Conservation (phyloP, 208 protist species). For the Phytomonas francai region DNA sequence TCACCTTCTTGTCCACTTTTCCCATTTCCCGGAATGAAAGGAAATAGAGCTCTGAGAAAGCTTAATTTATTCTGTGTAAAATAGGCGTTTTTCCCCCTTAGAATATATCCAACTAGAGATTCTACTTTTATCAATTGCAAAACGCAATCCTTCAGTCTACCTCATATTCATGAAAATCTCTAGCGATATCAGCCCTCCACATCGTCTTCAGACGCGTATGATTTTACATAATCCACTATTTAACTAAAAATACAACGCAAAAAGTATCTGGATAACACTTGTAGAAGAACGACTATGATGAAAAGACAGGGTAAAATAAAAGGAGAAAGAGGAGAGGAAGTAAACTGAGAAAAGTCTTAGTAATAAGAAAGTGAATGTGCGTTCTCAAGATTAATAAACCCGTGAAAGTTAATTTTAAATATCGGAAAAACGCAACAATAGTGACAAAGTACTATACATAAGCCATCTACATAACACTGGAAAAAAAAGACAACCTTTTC, state of each 20-base stretch:
- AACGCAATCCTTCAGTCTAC: not conserved
- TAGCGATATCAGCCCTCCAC: not conserved
- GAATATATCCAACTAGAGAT: not conserved
- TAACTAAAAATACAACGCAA: not conserved
- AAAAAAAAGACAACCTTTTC: constrained; percentile 2
- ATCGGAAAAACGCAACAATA: constrained; percentile 10
- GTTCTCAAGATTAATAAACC: constrained; percentile 9
- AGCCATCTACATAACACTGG: constrained; percentile 1
- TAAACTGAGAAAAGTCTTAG: not conserved
- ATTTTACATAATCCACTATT: not conserved
- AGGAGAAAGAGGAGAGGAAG: constrained; percentile 4
- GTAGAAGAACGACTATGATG: constrained; percentile 3
- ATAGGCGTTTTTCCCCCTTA: not conserved
- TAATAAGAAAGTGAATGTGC: not conserved
- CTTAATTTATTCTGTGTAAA: not conserved
- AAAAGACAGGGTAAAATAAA: constrained; percentile 7
- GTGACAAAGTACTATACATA: not conserved
- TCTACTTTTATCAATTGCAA: not conserved
- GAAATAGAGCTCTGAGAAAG: not conserved
- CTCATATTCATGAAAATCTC: not conserved
- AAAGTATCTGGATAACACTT: not conserved
- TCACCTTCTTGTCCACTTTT: not conserved
- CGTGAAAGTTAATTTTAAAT: constrained; percentile 3
- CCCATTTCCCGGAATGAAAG: too few species aligned
- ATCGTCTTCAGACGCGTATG: not conserved